Evolutionary conservation across 2,329 filamentous ascomycete species (phyloP), one percentile per base, ranked within the genome.

Genomic region (Rutstroemia sp.): DNA sequence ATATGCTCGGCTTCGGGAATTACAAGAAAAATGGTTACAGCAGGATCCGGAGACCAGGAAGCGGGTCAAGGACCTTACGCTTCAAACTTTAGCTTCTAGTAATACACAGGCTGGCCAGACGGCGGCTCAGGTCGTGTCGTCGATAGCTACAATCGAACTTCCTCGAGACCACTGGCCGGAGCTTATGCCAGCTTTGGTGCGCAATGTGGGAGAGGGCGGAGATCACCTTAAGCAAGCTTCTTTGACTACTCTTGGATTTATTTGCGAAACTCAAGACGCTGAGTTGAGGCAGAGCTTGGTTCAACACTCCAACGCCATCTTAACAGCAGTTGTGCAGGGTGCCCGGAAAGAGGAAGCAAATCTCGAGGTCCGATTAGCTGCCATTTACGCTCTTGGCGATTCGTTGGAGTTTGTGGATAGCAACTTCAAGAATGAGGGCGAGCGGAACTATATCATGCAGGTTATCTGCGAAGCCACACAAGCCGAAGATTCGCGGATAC

Each of bases 391-490:
- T 47, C 86, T 99, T 46, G 90, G 92, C 67, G 94, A 99, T 74
- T 96, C 92, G 41, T 86, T 97, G 59, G 94, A 99, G 74, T 99
- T 99, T 69, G 92, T 99, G 58, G 85, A 91, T 63, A 95, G 90
- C 75, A 99, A 99, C 77, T 99, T 99, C 74, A 95, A 96, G 75
- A 94, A 97, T 69, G 94, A 99, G 75, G 94, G 92, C 68, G 94
- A 99, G 80, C 87, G 94, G 65, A 99, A 99, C 78, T 99, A 97
- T 79, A 99, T 99, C 70, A 99, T 99, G 94, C 94, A 99, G 78
- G 94, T 99, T 63, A 90, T 99, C 68, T 99, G 94, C 76, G 94
- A 99, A 78, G 94, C 94, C 66, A 99, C 94, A 55, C 94, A 99
- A 76, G 91, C 92, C 66, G 80, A 88, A 1, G 94, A 99, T 73